Conservation (phyloP, 495 filamentous ascomycete genomes). For the Penicillium chermesinum region DNA sequence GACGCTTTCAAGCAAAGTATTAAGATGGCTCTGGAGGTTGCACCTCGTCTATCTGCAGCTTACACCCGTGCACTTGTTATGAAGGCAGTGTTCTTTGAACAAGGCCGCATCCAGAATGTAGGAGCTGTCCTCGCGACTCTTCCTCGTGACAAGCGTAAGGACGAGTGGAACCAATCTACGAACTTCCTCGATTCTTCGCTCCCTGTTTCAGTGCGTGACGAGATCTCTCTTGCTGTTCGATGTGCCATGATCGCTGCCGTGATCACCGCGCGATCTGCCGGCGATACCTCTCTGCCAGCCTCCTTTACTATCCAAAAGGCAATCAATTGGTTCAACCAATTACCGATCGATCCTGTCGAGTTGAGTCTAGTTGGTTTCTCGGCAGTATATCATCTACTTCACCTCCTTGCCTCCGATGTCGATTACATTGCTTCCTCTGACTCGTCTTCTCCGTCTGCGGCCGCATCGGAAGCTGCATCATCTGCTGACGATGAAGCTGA, state of each 20-base stretch:
- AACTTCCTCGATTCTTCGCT: conserved; percentile 47
- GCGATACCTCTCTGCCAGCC: conserved; percentile 30
- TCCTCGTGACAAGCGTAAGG: conserved; percentile 38
- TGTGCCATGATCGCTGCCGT: conserved; percentile 78
- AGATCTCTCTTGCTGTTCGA: conserved; percentile 66
- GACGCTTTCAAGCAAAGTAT: conserved; percentile 53
- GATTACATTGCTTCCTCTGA: conserved; percentile 41
- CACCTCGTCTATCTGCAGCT: conserved; percentile 72
- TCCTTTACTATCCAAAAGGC: conserved; percentile 41
- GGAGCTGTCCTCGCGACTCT: conserved; percentile 46
- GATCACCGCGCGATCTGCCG: conserved; percentile 38
- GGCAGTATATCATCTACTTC: conserved; percentile 67
- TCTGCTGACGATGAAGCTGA: conserved; percentile 34
- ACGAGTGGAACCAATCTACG: conserved; percentile 22
- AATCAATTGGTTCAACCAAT: conserved; percentile 40
- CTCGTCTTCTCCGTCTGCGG: conserved; percentile 27
- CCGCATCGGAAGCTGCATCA: conserved; percentile 17
- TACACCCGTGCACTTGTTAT: conserved; percentile 76
- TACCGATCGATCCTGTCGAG: conserved; percentile 43
- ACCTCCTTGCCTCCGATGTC: conserved; percentile 48
- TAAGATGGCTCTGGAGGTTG: conserved; percentile 63
- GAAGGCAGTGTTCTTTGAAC: conserved; percentile 44
- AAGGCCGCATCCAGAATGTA: conserved; percentile 42
- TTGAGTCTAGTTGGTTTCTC: conserved; percentile 74
- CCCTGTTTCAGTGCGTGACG: conserved; percentile 49